Base-by-base conservation (phyloP, 2,329 filamentous ascomycete species). In the Ophiostoma piceae region DNA sequence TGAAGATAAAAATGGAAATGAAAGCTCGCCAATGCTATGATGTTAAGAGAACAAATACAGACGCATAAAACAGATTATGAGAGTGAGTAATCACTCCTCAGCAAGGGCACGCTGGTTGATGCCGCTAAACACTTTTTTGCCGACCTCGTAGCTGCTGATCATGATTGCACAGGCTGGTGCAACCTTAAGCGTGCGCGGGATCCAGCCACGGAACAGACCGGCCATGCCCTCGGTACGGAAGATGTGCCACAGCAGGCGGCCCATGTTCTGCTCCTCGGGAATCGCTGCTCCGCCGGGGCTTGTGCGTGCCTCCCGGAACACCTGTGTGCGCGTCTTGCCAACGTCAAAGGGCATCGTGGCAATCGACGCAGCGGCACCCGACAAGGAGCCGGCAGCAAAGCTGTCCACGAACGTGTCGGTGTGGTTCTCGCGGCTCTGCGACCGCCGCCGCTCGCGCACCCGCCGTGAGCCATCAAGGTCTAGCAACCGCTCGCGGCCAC, bases 131-230 rank as follows among this genome's bases (percentile, higher is more conserved):
- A 91, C 89, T 78, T 91, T 90, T 84, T 99, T 99, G 67, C 95
- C 94, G 51, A 98, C 87, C 79, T 99, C 95, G 79, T 98, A 99
- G 77, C 90, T 97, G 77, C 92, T 96, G 77, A 99, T 98, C 95
- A 99, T 99, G 77, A 99, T 98, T 37, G 95, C 95, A 79, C 95
- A 99, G 0, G 94, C 92, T 0, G 95, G 95, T 1, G 95, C 94
- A 5, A 99, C 94, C 78, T 98, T 98, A 72, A 98, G 82, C 74
- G 92, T 96, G 54, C 95, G 85, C 0, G 95, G 93, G 32, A 92
- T 90, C 92, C 94, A 97, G 62, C 95, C 95, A 75, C 85, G 91
- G 86, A 96, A 98, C 5, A 99, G 81, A 0, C 95, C 95, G 1
- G 86, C 78, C 19, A 88, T 78, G 1, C 95, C 95, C 79, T 98